These are phyloP conservation scores for Somion occarium DNA, from an alignment of 1,284 basidiomycete genomes.

Conservation along the genomic window DNA sequence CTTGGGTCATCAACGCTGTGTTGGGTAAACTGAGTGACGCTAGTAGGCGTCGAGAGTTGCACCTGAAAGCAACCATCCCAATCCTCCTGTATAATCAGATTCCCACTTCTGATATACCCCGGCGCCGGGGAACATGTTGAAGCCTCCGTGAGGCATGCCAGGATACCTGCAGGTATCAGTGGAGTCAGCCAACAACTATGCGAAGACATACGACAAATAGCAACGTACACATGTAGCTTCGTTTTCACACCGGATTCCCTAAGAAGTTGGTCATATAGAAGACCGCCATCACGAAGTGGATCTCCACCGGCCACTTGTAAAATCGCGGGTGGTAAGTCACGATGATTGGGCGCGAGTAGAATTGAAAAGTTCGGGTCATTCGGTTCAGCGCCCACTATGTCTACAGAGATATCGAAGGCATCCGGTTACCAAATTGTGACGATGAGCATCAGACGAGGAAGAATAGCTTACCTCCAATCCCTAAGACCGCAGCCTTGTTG, in stretches of 20 bases:
- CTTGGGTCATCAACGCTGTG: neutral
- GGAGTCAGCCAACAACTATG: neutral
- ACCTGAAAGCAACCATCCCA: slow-evolving; percentile 11
- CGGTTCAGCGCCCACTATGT: slow-evolving; percentile 1
- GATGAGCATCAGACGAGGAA: neutral
- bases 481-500: neutral
- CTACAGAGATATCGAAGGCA: neutral
- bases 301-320: slow-evolving; percentile 18
- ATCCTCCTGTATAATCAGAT: slow-evolving; percentile 7
- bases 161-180: slow-evolving; percentile 6
- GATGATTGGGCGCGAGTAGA: slow-evolving; percentile 14
- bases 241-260: slow-evolving; percentile 17
- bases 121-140: neutral
- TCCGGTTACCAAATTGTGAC: neutral
- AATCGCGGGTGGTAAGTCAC: slow-evolving; percentile 17
- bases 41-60: neutral
- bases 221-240: slow-evolving; percentile 16
- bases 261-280: slow-evolving; percentile 18
- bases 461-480: neutral
- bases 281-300: slow-evolving; percentile 20
- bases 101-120: slow-evolving; percentile 1
- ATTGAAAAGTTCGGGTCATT: slow-evolving; percentile 14
- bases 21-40: neutral
- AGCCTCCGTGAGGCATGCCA: slow-evolving; percentile 8
- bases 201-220: neutral